Conservation (phyloP, 2,329 filamentous ascomycete genomes). For the Sarocladium kiliense region DNA sequence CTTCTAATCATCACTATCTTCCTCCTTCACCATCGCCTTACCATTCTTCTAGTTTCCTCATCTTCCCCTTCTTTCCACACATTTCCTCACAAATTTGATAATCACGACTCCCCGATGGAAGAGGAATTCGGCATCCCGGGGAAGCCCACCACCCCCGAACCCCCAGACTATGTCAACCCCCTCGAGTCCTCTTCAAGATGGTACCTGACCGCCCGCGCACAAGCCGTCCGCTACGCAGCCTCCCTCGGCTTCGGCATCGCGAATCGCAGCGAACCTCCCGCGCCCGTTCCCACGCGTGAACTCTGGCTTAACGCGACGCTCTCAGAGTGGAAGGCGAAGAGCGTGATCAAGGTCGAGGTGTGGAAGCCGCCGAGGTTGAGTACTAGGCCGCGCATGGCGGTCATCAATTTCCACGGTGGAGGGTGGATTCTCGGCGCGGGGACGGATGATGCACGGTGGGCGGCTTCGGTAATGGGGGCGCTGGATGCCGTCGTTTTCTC, state of each 20-base stretch:
- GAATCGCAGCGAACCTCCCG: conserved; percentile 35
- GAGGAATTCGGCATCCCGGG: conserved; percentile 21
- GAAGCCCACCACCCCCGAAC: conserved; percentile 25
- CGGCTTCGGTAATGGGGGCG: conserved; percentile 43
- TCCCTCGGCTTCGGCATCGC: conserved; percentile 36
- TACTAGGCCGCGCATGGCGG: conserved; percentile 39
- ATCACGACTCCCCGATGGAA: conserved; percentile 16
- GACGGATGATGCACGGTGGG: conserved; percentile 60
- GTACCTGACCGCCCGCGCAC: conserved; percentile 36
- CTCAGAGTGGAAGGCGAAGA: conserved; percentile 27
- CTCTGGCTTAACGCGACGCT: conserved; percentile 39
- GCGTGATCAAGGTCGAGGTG: conserved; percentile 43
- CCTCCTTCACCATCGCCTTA: background rate
- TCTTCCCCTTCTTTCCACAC: background rate
- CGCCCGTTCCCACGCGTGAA: conserved; percentile 31
- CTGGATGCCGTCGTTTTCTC: conserved; percentile 56
- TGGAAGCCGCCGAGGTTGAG: conserved; percentile 31
- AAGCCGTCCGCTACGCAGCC: conserved; percentile 38
- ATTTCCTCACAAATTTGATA: background rate
- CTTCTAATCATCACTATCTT: background rate
- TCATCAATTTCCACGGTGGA: conserved; percentile 64
- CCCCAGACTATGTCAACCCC: conserved; percentile 36
- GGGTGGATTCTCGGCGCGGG: conserved; percentile 60
- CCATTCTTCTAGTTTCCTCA: background rate
- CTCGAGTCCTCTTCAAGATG: conserved; percentile 38